Evolutionary conservation across 2,329 filamentous ascomycete genomes (phyloP), one percentile per base, ranked within the genome.

Genomic region (Drechmeria coniospora): DNA sequence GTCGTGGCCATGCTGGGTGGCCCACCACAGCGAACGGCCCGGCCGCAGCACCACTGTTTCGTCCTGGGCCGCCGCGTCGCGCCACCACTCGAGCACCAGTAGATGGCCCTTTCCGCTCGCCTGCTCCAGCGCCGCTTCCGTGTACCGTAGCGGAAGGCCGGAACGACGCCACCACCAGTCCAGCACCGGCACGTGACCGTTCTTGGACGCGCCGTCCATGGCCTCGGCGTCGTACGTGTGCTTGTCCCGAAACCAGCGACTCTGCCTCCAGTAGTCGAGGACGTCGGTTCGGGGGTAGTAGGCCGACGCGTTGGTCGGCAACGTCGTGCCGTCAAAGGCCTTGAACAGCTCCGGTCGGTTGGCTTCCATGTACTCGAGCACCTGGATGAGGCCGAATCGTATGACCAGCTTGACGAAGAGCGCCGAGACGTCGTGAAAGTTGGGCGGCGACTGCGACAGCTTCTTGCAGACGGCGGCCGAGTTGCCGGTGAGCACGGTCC

Each of bases 11-110:
- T 80, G 76, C 46, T 93, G 84, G 1, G 83, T 79, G 0, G 86
- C 86, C 37, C 78, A 77, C 6, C 86, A 68, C 12, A 93, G 74
- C 15, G 80, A 79, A 43, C 90, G 84, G 23, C 86, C 86, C 0
- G 86, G 79, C 40, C 86, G 83, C 10, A 92, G 63, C 5, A 64
- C 56, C 27, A 73, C 57, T 1, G 54, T 53, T 23, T 75, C 64
- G 42, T 75, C 65, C 29, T 68, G 64, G 10, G 61, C 54, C 9
- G 68, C 69, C 0, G 76, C 74, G 33, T 77, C 68, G 40, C 81
- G 80, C 87, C 87, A 95, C 87, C 87, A 95, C 42, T 92, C 78
- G 2, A 95, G 65, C 1, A 94, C 83, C 6, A 73, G 59, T n/a
- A 93, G 63, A 38, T 90, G 79, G 6, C 86, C 84, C 43, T 82